A percentile compares a stretch with the other conserved stretches of the same genome.
phyloP scores from a whole-genome alignment of 345 rosid genomes.

The Draba incana region DNA sequence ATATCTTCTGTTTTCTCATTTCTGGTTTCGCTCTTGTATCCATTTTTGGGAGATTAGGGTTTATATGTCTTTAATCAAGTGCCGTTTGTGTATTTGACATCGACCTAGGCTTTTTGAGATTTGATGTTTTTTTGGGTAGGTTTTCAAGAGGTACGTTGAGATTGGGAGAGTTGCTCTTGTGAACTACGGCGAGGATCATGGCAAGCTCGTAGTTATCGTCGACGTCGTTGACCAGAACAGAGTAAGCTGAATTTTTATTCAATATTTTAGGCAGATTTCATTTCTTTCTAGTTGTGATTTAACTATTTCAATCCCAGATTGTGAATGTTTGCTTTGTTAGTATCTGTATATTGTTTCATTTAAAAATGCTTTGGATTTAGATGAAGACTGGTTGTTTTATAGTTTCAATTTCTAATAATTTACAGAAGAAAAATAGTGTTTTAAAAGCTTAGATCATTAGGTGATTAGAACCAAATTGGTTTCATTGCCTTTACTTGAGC shows the following conservation, averaged over 20 bases:
- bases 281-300: neutral
- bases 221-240: constrained; percentile 91
- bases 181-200: constrained; percentile 86
- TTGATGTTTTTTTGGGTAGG: constrained; percentile 42
- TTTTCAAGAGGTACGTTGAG: constrained; percentile 94
- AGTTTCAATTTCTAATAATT: neutral
- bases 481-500: no score
- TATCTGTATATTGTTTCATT: neutral
- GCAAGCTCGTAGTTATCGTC: constrained; percentile 87
- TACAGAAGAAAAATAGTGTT: no score
- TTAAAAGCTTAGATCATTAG: no score
- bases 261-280: neutral
- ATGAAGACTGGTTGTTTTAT: neutral
- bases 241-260: constrained; percentile 36
- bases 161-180: constrained; percentile 92
- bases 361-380: neutral
- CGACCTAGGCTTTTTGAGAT: neutral
- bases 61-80: neutral
- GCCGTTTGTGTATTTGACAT: neutral
- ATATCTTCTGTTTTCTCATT: neutral
- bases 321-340: neutral
- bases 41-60: neutral
- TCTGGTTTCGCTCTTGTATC: constrained; percentile 1
- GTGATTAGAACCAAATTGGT: neutral
- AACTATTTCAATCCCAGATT: neutral